These are phyloP conservation scores for Saccharomycopsis oosterbeekiorum DNA, from an alignment of 805 yeast genomes.

Conservation along the genomic window DNA sequence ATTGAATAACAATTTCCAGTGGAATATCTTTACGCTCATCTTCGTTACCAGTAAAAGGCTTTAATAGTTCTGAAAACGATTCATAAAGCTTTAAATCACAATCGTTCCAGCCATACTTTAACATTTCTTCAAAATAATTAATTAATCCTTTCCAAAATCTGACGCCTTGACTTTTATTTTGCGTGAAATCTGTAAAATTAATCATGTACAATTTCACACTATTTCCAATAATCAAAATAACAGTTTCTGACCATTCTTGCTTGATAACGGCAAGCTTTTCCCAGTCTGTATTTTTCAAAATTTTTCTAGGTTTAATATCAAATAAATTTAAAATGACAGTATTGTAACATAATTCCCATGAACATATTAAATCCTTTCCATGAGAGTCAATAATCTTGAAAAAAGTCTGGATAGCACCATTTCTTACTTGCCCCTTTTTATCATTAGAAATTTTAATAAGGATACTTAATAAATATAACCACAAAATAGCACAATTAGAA, in stretches of 20 bases:
- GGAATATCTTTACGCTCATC: conserved; percentile 22
- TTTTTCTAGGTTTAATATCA: conserved; percentile 11
- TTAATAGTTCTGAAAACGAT: conserved; percentile 39
- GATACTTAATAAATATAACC: conserved; percentile 56
- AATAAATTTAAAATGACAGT: conserved; percentile 53
- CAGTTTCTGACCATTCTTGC: conserved; percentile 50
- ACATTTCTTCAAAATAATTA: conserved; percentile 34
- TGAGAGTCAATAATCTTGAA: conserved; percentile 74
- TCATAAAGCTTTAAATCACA: conserved; percentile 48
- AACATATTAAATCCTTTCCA: conserved; percentile 38
- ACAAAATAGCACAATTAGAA: conserved; percentile 31
- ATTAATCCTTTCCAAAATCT: conserved; percentile 51
- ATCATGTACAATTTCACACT: conserved; percentile 48
- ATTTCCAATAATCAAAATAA: conserved; percentile 53
- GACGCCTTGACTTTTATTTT: conserved; percentile 19
- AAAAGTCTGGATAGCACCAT: conserved; percentile 84
- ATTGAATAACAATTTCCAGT: conserved; percentile 26
- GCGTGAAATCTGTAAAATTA: conserved; percentile 34
- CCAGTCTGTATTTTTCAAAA: conserved; percentile 19
- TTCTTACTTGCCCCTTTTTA: conserved; percentile 67
- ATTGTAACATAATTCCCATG: conserved; percentile 61
- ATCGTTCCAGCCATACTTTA: conserved; percentile 37
- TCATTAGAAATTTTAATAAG: conserved; percentile 58
- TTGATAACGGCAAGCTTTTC: conserved; percentile 11
- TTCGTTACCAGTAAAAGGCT: conserved; percentile 22